Percentiles rank a stretch among this genome's conserved stretches.
Conservation (phyloP, 164 flowering plant genomes). For the Warburgia ugandensis region DNA sequence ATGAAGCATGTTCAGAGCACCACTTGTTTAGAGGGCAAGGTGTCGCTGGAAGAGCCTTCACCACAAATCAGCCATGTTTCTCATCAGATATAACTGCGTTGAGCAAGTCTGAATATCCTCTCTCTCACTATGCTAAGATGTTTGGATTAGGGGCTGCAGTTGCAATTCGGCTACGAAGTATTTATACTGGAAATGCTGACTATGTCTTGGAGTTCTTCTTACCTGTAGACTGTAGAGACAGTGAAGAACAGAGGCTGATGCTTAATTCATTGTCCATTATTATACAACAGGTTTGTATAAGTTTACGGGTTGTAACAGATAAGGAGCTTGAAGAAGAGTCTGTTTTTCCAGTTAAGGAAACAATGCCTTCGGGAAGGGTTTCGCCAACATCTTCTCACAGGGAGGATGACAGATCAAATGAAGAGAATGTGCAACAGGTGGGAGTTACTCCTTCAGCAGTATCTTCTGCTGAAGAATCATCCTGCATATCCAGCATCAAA, state of each 20-base stretch:
- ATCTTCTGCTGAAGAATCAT: conserved; percentile 21
- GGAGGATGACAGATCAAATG: conserved; percentile 3
- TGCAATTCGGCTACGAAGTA: conserved; percentile 56
- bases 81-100: conserved; percentile 45
- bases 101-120: conserved; percentile 67
- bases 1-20: conserved; percentile 87
- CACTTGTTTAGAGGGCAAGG: conserved; percentile 83
- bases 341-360: conserved; percentile 17
- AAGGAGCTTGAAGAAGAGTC: conserved; percentile 47
- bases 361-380: conserved; percentile 19
- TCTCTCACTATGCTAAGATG: conserved; percentile 73
- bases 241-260: conserved; percentile 29
- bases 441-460: conserved; percentile 10
- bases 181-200: conserved; percentile 38
- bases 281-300: conserved; percentile 40
- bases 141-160: conserved; percentile 56
- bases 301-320: conserved; percentile 40
- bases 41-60: conserved; percentile 65
- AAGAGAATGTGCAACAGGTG: conserved; percentile 16
- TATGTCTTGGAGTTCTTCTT: conserved; percentile 54
- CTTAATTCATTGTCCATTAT: conserved; percentile 36
- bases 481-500: conserved; percentile 14
- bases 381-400: not conserved
- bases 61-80: conserved; percentile 73
- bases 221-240: conserved; percentile 26